A percentile compares a stretch with the other conserved stretches of the same genome.
phyloP scores from a whole-genome alignment of 768 basidiomycete genomes.

The Naganishia onofrii region DNA sequence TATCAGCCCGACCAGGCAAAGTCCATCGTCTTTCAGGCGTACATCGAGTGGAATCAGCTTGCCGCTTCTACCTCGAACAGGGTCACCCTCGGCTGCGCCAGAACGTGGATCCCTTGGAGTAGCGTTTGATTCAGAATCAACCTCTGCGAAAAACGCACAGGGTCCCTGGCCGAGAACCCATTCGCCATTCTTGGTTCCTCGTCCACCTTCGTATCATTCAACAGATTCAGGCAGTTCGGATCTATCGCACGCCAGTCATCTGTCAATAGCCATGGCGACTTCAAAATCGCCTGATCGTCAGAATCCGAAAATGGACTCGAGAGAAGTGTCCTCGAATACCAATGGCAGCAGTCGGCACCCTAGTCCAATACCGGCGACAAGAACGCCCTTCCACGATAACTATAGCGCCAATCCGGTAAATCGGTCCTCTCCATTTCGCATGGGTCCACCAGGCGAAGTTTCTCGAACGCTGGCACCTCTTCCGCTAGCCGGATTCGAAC shows the following conservation, averaged over 20 bases:
- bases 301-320: neutral
- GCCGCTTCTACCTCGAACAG: neutral
- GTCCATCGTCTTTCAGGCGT: neutral
- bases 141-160: neutral
- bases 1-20: neutral
- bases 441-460: slow-evolving; percentile 16
- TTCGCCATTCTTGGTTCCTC: slow-evolving; percentile 22
- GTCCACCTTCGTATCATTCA: neutral
- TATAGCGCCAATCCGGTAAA: neutral
- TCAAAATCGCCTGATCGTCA: slow-evolving; percentile 8
- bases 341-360: slow-evolving; percentile 2
- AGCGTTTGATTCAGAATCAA: neutral
- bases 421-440: slow-evolving; percentile 5
- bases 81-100: neutral
- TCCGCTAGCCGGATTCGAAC: slow-evolving; percentile 16
- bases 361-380: neutral
- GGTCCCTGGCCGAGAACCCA: neutral
- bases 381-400: neutral
- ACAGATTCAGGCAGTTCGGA: slow-evolving; percentile 14
- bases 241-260: neutral
- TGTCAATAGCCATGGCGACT: slow-evolving; percentile 1
- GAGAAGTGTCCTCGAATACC: neutral
- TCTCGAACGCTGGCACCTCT: slow-evolving; percentile 14
- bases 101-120: neutral
- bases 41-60: neutral